Base-by-base conservation (phyloP, 2,329 filamentous ascomycete genomes). In the Diaporthe sp. region DNA sequence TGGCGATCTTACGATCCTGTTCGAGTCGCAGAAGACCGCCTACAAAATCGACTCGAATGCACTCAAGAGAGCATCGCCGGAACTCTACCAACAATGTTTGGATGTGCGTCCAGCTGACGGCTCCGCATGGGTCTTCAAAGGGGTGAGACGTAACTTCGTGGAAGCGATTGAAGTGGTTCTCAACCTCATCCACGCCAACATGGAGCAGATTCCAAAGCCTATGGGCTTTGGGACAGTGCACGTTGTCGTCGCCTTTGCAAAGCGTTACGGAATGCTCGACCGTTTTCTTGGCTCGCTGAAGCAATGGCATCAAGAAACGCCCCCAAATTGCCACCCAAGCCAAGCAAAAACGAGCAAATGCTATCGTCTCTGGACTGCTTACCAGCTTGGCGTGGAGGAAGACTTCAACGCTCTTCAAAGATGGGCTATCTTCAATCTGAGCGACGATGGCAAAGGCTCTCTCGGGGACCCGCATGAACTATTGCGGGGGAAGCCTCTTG, bases 211-310 rank as follows among this genome's bases (percentile, higher is more conserved):
- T 15, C 12, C 22, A 4, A 13, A 27, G 10, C 19, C 35, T 2
- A 42, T 42, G n/a, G 1, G 1, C 6, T 39, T 10, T 9, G 1
- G 2, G 0, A 2, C 0, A 5, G 13, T 61, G 5, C 3, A 25
- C n/a, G 10, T 27, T 7, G n/a, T 37, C 6, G 7, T 61, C 37
- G 4, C 0, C 7, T 42, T 61, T 8, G 25, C 37, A 5, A 42
- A 9, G 2, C 12, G n/a, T 2, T 27, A 19, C 35, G 35, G n/a
- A 10, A 19, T 27, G 6, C 25, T 27, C 1, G 35, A 27, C 2
- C 56, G 56, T 25, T 42, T 61, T 13, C 10, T 3, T 2, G 12
- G 13, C 22, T 25, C 6, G 4, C 1, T 61, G 4, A 61, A 25
- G 6, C 56, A 19, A 4, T 61, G 56, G 56, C 42, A 35, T 8